Conservation (phyloP, 2,329 filamentous ascomycete species). For the Colletotrichum camelliae region DNA sequence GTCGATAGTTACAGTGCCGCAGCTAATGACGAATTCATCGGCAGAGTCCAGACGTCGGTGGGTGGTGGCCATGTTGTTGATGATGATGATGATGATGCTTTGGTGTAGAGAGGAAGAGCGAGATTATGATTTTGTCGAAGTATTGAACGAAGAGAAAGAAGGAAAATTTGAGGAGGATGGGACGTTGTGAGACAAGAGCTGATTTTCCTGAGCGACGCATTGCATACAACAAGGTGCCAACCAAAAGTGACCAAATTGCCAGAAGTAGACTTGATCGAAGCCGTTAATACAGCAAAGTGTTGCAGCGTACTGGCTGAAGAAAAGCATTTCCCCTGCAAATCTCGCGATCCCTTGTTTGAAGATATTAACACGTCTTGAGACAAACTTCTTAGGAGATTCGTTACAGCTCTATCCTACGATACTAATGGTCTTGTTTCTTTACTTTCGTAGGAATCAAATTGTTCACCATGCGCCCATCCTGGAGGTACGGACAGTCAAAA, state of each 20-base stretch:
- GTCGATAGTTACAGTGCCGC: background rate
- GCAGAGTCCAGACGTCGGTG: background rate
- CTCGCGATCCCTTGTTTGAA: background rate
- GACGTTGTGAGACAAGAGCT: background rate
- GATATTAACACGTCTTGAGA: background rate
- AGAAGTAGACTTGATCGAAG: background rate
- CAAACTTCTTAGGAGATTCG: background rate
- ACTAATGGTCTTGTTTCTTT: background rate
- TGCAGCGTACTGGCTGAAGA: background rate
- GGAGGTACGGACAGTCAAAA: background rate
- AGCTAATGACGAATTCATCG: background rate
- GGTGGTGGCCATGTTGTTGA: background rate
- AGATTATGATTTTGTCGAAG: no score
- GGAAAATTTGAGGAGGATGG: background rate
- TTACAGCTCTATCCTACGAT: background rate
- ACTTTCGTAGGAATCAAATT: background rate
- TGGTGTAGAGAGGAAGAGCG: no score
- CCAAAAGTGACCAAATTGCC: accelerated
- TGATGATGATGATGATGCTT: background rate
- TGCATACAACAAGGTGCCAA: background rate
- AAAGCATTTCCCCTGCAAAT: background rate
- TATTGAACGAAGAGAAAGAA: no score
- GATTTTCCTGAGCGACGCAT: background rate
- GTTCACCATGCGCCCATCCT: background rate
- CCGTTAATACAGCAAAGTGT: background rate